Evolutionary conservation across 75 land plant genomes (phyloP).

Genomic region (Sequoia sempervirens): DNA sequence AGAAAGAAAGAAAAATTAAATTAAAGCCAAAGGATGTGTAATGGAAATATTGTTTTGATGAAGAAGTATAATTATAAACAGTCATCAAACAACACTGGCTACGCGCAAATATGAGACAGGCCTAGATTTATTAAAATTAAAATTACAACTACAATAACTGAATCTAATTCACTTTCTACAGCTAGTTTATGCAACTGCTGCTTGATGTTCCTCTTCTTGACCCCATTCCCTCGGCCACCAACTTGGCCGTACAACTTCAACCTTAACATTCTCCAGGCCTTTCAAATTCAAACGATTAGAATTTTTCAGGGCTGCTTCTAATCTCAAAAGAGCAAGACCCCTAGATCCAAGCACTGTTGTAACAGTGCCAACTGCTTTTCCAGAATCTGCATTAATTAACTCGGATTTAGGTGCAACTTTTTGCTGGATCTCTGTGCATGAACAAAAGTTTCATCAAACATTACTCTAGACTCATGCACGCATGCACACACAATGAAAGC

Average conservation of each 20-base stretch:
- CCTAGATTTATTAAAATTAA: background rate
- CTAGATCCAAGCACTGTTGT: slow-evolving; percentile 68
- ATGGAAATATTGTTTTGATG: background rate
- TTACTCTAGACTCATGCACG: background rate
- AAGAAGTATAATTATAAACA: background rate
- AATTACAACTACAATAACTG: background rate
- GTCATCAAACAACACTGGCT: background rate
- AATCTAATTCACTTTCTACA: background rate
- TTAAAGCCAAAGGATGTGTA: background rate
- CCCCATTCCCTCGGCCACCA: slow-evolving; percentile 98
- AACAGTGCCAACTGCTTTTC: slow-evolving; percentile 68
- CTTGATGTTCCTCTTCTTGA: slow-evolving; percentile 19
- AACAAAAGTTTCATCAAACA: background rate
- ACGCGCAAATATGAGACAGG: background rate
- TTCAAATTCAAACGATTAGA: slow-evolving; percentile 31
- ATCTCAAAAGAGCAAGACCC: slow-evolving; percentile 67
- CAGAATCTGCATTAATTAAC: slow-evolving; percentile 37
- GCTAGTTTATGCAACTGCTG: background rate
- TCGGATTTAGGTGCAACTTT: slow-evolving; percentile 65
- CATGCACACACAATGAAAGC: background rate
- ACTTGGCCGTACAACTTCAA: slow-evolving; percentile 60
- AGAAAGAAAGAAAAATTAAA: background rate
- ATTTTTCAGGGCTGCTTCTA: slow-evolving; percentile 65
- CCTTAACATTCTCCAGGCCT: slow-evolving; percentile 40
- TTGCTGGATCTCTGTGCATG: slow-evolving; percentile 53